phyloP scores from a whole-genome alignment of 106 monocot species.

The Dendrobium huoshanense region DNA sequence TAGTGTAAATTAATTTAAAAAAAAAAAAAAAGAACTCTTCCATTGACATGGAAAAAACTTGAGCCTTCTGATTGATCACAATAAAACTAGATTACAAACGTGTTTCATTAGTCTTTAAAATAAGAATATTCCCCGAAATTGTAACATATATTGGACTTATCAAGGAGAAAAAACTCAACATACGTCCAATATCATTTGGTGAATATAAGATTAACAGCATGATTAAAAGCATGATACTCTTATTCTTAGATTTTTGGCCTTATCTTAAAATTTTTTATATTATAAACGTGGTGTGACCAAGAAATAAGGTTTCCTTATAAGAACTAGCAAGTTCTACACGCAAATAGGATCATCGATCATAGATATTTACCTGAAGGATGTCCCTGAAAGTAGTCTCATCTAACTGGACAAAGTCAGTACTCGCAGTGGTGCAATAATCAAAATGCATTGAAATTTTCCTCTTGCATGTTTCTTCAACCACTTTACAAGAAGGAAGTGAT shows the following conservation, averaged over 20 bases:
- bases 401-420: constrained; percentile 57
- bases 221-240: not conserved
- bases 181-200: not conserved
- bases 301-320: constrained; percentile 2
- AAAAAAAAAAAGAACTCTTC: not conserved
- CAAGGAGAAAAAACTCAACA: not conserved
- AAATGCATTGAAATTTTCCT: constrained; percentile 77
- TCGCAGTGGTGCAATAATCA: constrained; percentile 94
- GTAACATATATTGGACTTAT: not conserved
- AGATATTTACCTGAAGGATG: constrained; percentile 67
- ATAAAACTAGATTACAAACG: not conserved
- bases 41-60: not conserved
- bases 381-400: constrained; percentile 64
- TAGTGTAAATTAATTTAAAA: not conserved
- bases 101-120: not conserved
- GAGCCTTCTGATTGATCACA: not conserved
- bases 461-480: constrained; percentile 82
- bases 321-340: not conserved
- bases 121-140: not conserved
- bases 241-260: not conserved
- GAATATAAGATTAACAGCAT: not conserved
- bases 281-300: not conserved
- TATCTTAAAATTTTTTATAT: not conserved
- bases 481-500: constrained; percentile 71
- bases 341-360: not conserved